These are phyloP conservation scores for Laguncularia racemosa DNA, from an alignment of 345 rosid species.

Conservation along the genomic window DNA sequence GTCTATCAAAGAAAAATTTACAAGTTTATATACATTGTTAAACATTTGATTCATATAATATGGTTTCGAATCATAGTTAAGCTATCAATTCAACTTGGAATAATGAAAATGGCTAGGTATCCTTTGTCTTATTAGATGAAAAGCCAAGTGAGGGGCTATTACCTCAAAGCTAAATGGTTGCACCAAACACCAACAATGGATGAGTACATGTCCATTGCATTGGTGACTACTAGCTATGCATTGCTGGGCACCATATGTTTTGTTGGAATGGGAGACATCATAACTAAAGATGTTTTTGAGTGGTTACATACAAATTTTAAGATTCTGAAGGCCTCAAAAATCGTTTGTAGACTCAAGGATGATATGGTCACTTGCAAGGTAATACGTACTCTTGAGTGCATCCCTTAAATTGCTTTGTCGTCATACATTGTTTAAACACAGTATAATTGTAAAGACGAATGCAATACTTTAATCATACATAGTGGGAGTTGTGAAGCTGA, in stretches of 20 bases:
- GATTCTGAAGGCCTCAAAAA: slow-evolving; percentile 7
- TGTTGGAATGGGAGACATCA: slow-evolving; percentile 7
- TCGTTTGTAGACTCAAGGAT: slow-evolving; percentile 12
- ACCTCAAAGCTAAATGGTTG: slow-evolving; percentile 24
- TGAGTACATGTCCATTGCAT: slow-evolving; percentile 19
- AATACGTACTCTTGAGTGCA: neutral
- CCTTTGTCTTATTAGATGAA: slow-evolving; percentile 17
- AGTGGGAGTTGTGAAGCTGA: too few relatives aligned
- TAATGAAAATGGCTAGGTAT: too few relatives aligned
- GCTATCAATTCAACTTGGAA: too few relatives aligned
- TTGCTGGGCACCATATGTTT: slow-evolving; percentile 3
- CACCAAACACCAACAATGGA: slow-evolving; percentile 18
- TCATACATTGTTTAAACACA: too few relatives aligned
- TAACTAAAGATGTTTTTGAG: slow-evolving; percentile 10
- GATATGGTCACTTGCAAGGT: slow-evolving; percentile 15
- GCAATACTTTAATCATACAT: too few relatives aligned
- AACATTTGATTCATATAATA: too few relatives aligned
- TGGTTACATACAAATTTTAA: slow-evolving; percentile 9
- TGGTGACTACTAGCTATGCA: slow-evolving; percentile 5
- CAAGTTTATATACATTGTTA: too few relatives aligned
- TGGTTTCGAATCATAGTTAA: too few relatives aligned
- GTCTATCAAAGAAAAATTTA: too few relatives aligned
- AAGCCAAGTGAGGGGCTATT: slow-evolving; percentile 11
- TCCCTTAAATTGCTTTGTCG: too few relatives aligned
- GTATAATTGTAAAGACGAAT: too few relatives aligned